Percentiles rank a stretch among this genome's conserved stretches.
phyloP scores from a whole-genome alignment of 2,329 filamentous ascomycete species.

The Diplodia sapinea region DNA sequence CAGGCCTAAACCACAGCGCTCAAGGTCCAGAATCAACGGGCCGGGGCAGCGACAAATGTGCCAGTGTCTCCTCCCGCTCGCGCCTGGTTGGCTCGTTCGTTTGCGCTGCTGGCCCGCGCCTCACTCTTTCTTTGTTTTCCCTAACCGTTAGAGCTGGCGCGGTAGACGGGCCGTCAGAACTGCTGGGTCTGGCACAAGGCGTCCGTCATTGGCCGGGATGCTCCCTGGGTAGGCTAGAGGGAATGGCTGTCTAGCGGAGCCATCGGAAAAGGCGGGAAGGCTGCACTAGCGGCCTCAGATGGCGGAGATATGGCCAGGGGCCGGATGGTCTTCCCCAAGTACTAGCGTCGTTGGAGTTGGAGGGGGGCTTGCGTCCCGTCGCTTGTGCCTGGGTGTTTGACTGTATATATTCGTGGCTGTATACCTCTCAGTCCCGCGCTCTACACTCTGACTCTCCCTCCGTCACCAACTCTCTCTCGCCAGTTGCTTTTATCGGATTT shows the following conservation, averaged over 20 bases:
- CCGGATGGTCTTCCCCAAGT: constrained; percentile 11
- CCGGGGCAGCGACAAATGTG: background rate
- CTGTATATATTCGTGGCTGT: constrained; percentile 11
- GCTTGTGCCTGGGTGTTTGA: background rate
- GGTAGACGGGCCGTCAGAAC: constrained; percentile 22
- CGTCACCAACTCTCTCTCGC: background rate
- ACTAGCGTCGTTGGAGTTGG: constrained; percentile 15
- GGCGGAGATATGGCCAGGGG: constrained; percentile 26
- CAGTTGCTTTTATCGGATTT: background rate
- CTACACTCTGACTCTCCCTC: background rate
- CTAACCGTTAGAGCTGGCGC: constrained; percentile 19
- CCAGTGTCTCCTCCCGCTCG: background rate
- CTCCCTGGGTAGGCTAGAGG: constrained; percentile 7
- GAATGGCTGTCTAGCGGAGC: constrained; percentile 15
- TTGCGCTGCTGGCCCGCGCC: background rate
- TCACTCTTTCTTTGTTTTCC: constrained; percentile 2
- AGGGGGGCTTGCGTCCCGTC: background rate
- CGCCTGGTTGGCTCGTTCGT: background rate
- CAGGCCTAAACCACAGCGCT: background rate
- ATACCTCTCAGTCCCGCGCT: background rate
- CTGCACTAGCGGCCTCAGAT: constrained; percentile 29
- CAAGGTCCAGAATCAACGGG: background rate
- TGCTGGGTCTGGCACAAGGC: background rate
- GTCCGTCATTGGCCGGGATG: background rate
- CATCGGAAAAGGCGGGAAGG: constrained; percentile 24